These are phyloP conservation scores for Chionographis japonica DNA, from an alignment of 106 monocot genomes.

Conservation along the genomic window DNA sequence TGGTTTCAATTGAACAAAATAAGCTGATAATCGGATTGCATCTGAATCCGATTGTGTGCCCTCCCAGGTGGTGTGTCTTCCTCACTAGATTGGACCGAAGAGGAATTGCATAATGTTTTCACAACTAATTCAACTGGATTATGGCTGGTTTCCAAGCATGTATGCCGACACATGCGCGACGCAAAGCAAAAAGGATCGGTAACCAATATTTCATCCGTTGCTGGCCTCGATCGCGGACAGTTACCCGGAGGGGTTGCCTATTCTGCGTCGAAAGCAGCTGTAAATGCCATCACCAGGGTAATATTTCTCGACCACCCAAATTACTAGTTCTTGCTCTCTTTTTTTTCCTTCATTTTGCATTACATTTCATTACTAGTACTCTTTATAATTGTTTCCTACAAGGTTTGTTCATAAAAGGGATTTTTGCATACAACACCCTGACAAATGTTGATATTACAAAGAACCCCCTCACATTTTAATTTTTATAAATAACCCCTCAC, in stretches of 20 bases:
- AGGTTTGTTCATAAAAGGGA: no score
- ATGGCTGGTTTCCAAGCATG: slow-evolving; percentile 68
- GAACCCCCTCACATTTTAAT: no score
- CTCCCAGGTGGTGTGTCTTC: slow-evolving; percentile 46
- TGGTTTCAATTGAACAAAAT: no score
- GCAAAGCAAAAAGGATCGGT: slow-evolving; percentile 56
- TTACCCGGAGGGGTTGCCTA: slow-evolving; percentile 57
- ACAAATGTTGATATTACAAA: no score
- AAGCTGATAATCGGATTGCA: no score
- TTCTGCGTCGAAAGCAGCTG: slow-evolving; percentile 51
- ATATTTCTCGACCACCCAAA: neutral
- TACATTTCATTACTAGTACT: no score
- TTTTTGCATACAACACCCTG: no score
- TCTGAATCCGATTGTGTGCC: no score
- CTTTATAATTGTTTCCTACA: no score
- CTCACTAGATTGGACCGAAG: slow-evolving; percentile 55
- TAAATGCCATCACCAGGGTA: slow-evolving; percentile 59
- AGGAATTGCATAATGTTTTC: slow-evolving; percentile 50
- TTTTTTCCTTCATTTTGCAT: no score
- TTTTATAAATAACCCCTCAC: no score
- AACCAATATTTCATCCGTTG: slow-evolving; percentile 70
- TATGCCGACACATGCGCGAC: slow-evolving; percentile 54
- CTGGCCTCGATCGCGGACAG: slow-evolving; percentile 50
- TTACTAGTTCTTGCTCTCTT: neutral
- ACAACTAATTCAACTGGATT: slow-evolving; percentile 61